phyloP scores from a whole-genome alignment of 306 rosid genomes.

The Cicer pinnatifidum region DNA sequence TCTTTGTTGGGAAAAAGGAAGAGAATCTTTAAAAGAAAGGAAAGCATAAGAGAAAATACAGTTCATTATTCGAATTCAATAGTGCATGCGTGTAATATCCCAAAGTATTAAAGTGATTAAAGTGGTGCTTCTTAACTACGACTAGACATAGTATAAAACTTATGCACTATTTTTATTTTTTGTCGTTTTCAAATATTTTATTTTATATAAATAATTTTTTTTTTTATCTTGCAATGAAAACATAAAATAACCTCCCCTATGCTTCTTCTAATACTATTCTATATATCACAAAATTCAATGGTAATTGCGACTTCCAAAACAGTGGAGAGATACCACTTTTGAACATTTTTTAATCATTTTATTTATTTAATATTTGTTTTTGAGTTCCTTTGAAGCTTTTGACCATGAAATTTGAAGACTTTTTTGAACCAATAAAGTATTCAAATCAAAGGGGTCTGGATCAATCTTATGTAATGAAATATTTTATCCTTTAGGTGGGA shows the following conservation, averaged over 20 bases:
- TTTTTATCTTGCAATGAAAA: slow-evolving; percentile 4
- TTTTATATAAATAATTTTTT: slow-evolving; percentile 12
- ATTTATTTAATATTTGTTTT: slow-evolving; percentile 18
- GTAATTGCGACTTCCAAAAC: slow-evolving; percentile 41
- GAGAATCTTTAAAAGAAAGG: slow-evolving; percentile 70
- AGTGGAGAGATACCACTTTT: slow-evolving; percentile 50
- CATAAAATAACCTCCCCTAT: slow-evolving; percentile 29
- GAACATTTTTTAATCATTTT: slow-evolving; percentile 35
- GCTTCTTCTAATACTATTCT: slow-evolving; percentile 28
- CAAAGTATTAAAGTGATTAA: slow-evolving; percentile 48
- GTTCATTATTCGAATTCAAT: slow-evolving; percentile 52
- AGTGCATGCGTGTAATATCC: slow-evolving; percentile 55
- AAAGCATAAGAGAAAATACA: slow-evolving; percentile 52
- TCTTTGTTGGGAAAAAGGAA: slow-evolving; percentile 55
- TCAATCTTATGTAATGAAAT: slow-evolving; percentile 31
- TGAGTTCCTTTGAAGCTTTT: slow-evolving; percentile 25
- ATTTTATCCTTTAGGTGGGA: slow-evolving; percentile 36
- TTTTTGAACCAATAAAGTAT: slow-evolving; percentile 30
- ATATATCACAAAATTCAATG: slow-evolving; percentile 46
- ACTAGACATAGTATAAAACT: slow-evolving; percentile 32
- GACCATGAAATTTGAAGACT: slow-evolving; percentile 48
- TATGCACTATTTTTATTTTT: slow-evolving; percentile 16
- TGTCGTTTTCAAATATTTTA: background rate
- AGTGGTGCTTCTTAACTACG: slow-evolving; percentile 40
- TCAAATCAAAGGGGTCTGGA: slow-evolving; percentile 42